Base-by-base conservation (phyloP, 352 stramenopile species). In the Salisapilia sapeloensis region DNA sequence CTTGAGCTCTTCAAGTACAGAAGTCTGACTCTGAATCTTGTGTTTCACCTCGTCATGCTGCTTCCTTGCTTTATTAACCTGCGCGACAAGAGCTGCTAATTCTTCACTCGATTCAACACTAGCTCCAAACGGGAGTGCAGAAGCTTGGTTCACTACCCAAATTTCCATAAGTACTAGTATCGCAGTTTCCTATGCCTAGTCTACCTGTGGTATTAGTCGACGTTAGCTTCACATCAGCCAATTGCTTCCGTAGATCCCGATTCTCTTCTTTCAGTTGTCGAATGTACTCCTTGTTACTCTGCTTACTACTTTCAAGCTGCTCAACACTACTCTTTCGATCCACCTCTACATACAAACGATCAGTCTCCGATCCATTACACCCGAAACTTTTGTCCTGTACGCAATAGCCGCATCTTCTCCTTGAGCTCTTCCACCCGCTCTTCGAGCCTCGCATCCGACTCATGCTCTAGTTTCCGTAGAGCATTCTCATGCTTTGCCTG, bases 271-370 rank as follows among this genome's bases (percentile, higher is more conserved):
- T 81, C 28, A 95, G 53, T 33, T 83, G 52, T 9, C 65, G 61
- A 37, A 87, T 83, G 37, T 91, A 90, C 24, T 92, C 72, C 33
- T 94, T 90, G 47, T 92, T 93, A 21, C 76, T 81, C 32, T 84
- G 65, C 33, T 94, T 95, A 41, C 62, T 92, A 12, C 76, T 64
- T 34, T 93, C 70, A 13, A 91, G 48, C 29, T 79, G 27, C 35
- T 87, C 66, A 15, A 92, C 69, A 34, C 87, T 91, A 50, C 56
- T 75, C 34, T 86, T 86, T 14, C 78, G 60, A 35, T 87, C 72
- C n/a, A 86, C 65, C 55, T 90, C 74, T 90, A 42, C 11, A 21
- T 1, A 43, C 22, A 25, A 9, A 9, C 11, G 13, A 16, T 29
- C 12, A 14, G 10, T 16, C n/a, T 35, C 17, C 29, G 17, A 35